Evolutionary conservation across 208 protist species (phyloP).

Genomic region (Tritrichomonas musculus): DNA sequence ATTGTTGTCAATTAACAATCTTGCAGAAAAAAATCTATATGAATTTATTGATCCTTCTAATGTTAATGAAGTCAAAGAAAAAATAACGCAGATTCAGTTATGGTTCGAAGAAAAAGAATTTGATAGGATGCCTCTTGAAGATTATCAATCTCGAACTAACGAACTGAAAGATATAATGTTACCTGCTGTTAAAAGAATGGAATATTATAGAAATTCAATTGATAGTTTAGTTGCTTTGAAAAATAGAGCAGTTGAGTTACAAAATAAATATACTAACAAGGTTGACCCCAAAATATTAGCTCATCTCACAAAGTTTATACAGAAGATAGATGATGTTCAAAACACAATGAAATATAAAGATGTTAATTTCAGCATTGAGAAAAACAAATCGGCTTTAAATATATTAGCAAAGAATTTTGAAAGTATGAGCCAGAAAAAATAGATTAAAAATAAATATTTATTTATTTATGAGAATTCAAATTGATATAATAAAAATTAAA

Average conservation of each 20-base stretch:
- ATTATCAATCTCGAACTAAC: not conserved
- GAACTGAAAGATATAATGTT: not conserved
- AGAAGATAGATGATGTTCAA: too few species aligned
- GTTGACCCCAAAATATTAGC: too few species aligned
- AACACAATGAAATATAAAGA: too few species aligned
- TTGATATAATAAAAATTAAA: too few species aligned
- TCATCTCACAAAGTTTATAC: too few species aligned
- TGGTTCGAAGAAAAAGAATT: conserved; percentile 7
- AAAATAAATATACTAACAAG: too few species aligned
- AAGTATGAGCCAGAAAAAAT: too few species aligned
- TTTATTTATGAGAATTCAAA: too few species aligned
- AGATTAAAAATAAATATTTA: too few species aligned
- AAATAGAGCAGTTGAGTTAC: not conserved
- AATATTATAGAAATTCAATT: not conserved
- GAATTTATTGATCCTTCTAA: not conserved
- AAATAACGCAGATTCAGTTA: not conserved
- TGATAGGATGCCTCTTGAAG: not conserved
- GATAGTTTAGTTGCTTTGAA: not conserved
- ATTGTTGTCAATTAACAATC: not conserved
- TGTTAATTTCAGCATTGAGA: too few species aligned
- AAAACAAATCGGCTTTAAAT: too few species aligned
- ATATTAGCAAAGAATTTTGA: too few species aligned
- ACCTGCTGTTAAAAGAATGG: not conserved
- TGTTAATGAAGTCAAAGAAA: not conserved
- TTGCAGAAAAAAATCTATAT: not conserved